Conservation (phyloP, 805 yeast species). For the Debaryomyces hansenii region DNA sequence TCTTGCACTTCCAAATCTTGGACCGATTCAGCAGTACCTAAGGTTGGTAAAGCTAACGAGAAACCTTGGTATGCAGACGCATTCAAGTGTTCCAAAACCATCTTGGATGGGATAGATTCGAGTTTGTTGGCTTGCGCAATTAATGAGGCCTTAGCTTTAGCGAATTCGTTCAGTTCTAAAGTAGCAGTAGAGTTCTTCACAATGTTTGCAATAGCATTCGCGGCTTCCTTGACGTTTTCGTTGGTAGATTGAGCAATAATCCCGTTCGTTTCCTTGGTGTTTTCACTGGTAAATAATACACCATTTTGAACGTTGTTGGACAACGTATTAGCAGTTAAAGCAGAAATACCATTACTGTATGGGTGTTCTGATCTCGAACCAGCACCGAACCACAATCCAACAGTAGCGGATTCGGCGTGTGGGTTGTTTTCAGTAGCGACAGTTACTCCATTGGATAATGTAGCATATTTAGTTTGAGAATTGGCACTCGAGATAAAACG, state of each 20-base stretch:
- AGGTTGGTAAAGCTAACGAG: slow-evolving; percentile 71
- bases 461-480: slow-evolving; percentile 66
- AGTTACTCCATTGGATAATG: slow-evolving; percentile 71
- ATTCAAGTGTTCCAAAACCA: slow-evolving; percentile 72
- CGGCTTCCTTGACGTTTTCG: slow-evolving; percentile 52
- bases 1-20: slow-evolving; percentile 59
- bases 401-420: slow-evolving; percentile 53
- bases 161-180: slow-evolving; percentile 46
- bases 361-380: slow-evolving; percentile 81
- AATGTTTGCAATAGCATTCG: slow-evolving; percentile 49
- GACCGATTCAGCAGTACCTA: slow-evolving; percentile 71
- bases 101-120: slow-evolving; percentile 56
- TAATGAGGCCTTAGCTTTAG: slow-evolving; percentile 47
- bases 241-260: slow-evolving; percentile 55
- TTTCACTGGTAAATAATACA: slow-evolving; percentile 52
- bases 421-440: slow-evolving; percentile 69
- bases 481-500: slow-evolving; percentile 60
- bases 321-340: slow-evolving; percentile 57
- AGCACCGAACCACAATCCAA: slow-evolving; percentile 72
- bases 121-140: slow-evolving; percentile 49
- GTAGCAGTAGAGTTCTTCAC: slow-evolving; percentile 37
- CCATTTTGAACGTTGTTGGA: slow-evolving; percentile 49
- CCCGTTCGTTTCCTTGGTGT: slow-evolving; percentile 65
- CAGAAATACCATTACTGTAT: slow-evolving; percentile 79
- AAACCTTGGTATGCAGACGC: slow-evolving; percentile 87